These are phyloP conservation scores for Naematelia encephala DNA, from an alignment of 768 basidiomycete species.

Conservation along the genomic window DNA sequence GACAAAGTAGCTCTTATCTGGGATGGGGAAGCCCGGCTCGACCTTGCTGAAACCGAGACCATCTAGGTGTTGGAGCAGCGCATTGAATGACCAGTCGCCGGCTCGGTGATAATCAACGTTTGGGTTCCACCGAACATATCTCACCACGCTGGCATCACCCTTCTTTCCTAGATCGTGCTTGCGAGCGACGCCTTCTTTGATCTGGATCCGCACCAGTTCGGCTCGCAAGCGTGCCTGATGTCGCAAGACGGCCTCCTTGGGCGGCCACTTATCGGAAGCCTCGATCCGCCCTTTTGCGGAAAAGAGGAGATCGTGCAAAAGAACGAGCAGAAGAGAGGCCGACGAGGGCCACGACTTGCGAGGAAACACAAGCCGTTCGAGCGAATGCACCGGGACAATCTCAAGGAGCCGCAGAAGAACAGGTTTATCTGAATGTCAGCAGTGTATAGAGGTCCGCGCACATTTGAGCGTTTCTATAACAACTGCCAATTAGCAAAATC, in stretches of 20 bases:
- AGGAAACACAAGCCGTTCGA: conserved; percentile 72
- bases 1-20: conserved; percentile 56
- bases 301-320: conserved; percentile 86
- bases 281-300: conserved; percentile 71
- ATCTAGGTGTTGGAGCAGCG: conserved; percentile 13
- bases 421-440: conserved; percentile 63
- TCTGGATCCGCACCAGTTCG: conserved; percentile 63
- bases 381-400: conserved; percentile 63
- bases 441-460: conserved; percentile 53
- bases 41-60: conserved; percentile 20
- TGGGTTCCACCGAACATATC: conserved; percentile 50
- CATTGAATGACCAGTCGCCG: conserved; percentile 17
- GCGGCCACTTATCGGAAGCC: conserved; percentile 75
- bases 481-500: conserved; percentile 51
- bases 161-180: conserved; percentile 45
- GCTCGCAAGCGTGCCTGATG: conserved; percentile 85
- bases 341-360: conserved; percentile 53
- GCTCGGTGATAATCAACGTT: conserved; percentile 37
- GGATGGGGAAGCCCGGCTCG: conserved; percentile 30
- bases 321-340: conserved; percentile 70
- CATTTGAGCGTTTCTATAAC: conserved; percentile 96
- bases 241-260: conserved; percentile 79
- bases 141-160: conserved; percentile 40
- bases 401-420: conserved; percentile 69
- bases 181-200: conserved; percentile 42